Conservation (phyloP, 805 yeast genomes). For the Yamadazyma sp. region DNA sequence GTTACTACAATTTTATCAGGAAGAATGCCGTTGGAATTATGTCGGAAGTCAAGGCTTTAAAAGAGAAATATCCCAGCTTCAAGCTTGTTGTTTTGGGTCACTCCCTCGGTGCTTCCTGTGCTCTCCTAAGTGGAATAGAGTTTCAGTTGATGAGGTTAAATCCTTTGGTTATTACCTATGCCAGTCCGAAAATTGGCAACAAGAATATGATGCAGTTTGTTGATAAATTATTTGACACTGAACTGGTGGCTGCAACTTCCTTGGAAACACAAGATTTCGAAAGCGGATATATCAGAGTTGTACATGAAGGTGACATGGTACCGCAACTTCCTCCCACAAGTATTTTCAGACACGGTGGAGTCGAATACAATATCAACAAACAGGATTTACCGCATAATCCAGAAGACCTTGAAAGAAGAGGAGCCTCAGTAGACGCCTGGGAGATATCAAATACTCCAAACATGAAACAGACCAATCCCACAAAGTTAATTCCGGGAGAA, state of each 20-base stretch:
- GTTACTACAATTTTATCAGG: slow-evolving; percentile 52
- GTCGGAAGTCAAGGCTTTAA: slow-evolving; percentile 31
- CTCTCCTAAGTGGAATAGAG: slow-evolving; percentile 63
- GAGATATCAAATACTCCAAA: slow-evolving; percentile 1
- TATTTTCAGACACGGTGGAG: slow-evolving; percentile 48
- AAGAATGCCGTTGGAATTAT: slow-evolving; percentile 41
- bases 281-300: slow-evolving; percentile 53
- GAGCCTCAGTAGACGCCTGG: slow-evolving; percentile 6
- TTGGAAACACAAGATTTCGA: slow-evolving; percentile 23
- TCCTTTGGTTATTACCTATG: slow-evolving; percentile 59
- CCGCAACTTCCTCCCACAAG: slow-evolving; percentile 59
- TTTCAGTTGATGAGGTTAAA: slow-evolving; percentile 51
- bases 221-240: slow-evolving; percentile 48
- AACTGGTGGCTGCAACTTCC: slow-evolving; percentile 22
- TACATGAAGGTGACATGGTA: slow-evolving; percentile 57
- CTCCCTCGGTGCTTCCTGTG: slow-evolving; percentile 74
- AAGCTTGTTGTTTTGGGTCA: slow-evolving; percentile 63
- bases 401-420: slow-evolving; percentile 17
- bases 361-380: slow-evolving; percentile 47
- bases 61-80: slow-evolving; percentile 46
- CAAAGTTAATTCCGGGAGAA: slow-evolving; percentile 20
- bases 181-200: slow-evolving; percentile 67
- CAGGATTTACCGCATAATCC: slow-evolving; percentile 37
- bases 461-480: background rate
- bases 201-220: slow-evolving; percentile 48